These are phyloP conservation scores for Phytophthora vignae DNA, from an alignment of 352 stramenopile genomes.

Conservation along the genomic window DNA sequence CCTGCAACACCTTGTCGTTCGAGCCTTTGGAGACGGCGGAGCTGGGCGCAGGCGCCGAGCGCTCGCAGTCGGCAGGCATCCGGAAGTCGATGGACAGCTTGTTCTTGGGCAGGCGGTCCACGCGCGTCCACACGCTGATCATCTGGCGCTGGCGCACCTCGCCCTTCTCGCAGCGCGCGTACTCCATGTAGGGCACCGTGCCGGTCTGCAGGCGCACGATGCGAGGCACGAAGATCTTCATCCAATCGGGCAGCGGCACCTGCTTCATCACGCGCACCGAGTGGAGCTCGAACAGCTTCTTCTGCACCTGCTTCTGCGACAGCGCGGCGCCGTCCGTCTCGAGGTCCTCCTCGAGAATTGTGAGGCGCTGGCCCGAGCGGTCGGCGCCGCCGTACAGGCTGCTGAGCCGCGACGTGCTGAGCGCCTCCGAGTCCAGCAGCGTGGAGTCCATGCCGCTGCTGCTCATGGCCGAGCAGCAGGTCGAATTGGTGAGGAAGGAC, in stretches of 20 bases:
- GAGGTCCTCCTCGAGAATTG: conserved; percentile 44
- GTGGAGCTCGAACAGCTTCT: conserved; percentile 58
- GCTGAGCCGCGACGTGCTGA: conserved; percentile 46
- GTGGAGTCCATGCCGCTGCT: conserved; percentile 39
- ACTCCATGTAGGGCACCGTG: conserved; percentile 72
- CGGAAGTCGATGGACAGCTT: conserved; percentile 76
- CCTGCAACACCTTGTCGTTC: conserved; percentile 41
- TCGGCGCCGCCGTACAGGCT: conserved; percentile 41
- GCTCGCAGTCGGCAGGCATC: conserved; percentile 38
- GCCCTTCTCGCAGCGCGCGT: conserved; percentile 59
- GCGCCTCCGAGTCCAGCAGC: conserved; percentile 46
- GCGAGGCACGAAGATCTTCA: conserved; percentile 80
- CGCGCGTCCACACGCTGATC: conserved; percentile 61
- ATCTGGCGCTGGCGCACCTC: conserved; percentile 70
- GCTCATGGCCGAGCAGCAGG: conserved; percentile 53
- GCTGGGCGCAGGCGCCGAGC: conserved; percentile 11
- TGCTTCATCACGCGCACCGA: conserved; percentile 72
- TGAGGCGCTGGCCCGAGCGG: conserved; percentile 27
- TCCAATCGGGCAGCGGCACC: conserved; percentile 70
- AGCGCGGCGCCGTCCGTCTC: conserved; percentile 29
- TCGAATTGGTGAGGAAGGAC: conserved; percentile 60
- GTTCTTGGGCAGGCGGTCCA: conserved; percentile 75
- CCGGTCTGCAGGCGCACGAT: conserved; percentile 69
- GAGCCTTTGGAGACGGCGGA: conserved; percentile 21
- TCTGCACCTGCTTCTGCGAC: conserved; percentile 58